These are phyloP conservation scores for Halophytophthora batemanensis DNA, from an alignment of 352 stramenopile species.

Conservation along the genomic window DNA sequence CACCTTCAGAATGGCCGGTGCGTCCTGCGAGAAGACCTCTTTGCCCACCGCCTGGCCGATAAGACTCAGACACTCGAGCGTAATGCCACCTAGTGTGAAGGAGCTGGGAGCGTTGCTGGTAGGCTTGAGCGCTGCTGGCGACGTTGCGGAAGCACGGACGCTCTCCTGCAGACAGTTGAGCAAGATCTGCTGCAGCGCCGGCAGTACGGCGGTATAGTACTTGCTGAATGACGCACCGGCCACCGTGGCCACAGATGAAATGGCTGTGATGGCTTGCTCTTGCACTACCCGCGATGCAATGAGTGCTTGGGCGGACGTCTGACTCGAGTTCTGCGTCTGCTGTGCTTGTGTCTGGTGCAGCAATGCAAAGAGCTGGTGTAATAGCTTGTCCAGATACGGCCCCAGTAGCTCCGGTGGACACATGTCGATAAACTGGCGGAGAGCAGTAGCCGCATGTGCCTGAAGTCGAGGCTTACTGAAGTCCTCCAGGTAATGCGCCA, in stretches of 20 bases:
- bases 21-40: constrained; percentile 65
- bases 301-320: constrained; percentile 15
- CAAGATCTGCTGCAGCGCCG: constrained; percentile 68
- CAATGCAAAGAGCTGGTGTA: constrained; percentile 64
- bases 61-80: constrained; percentile 80
- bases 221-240: constrained; percentile 56
- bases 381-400: constrained; percentile 72
- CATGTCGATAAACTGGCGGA: constrained; percentile 86
- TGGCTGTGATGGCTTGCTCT: constrained; percentile 75
- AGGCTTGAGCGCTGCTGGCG: constrained; percentile 20
- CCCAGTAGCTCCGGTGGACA: constrained; percentile 57
- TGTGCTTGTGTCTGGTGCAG: constrained; percentile 37
- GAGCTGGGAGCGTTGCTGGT: constrained; percentile 37
- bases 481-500: constrained; percentile 69
- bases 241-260: constrained; percentile 78
- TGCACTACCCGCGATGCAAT: constrained; percentile 58
- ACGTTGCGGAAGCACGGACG: constrained; percentile 19
- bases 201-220: constrained; percentile 77
- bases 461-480: constrained; percentile 59
- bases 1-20: constrained; percentile 74
- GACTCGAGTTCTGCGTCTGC: constrained; percentile 9
- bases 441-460: constrained; percentile 66
- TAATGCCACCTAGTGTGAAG: constrained; percentile 83
- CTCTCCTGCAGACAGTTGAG: constrained; percentile 60
- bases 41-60: constrained; percentile 76